Base-by-base conservation (phyloP, 352 stramenopile genomes). In the Globisporangium takayamanum region DNA sequence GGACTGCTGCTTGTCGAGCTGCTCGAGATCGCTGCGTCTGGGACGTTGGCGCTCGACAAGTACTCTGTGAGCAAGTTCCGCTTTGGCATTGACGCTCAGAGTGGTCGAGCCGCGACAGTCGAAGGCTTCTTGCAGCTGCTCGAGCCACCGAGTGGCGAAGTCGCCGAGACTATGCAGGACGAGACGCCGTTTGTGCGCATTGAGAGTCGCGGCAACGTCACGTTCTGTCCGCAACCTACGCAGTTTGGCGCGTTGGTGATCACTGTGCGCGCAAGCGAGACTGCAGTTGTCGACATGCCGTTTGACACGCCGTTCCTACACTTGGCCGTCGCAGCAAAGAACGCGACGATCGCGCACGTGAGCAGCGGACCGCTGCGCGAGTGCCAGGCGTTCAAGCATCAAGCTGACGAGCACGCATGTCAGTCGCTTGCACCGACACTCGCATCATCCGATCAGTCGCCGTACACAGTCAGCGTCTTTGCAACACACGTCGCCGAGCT, bases 1-100 rank as follows among this genome's bases (percentile, higher is more conserved):
- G 73, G 70, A 47, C 59, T 84, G 22, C 53, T 69, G 16, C 66
- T 87, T 57, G 66, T 78, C 3, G 57, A 75, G 14, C 54, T 67
- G 15, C 66, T 87, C 8, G 56, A 71, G 28, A 53, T 83, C 8
- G 42, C 58, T 45, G 72, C 74, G 46, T 48, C 55, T 10, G 68
- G 70, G 30, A 56, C 49, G 5, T 50, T 80, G 22, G 61, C 64
- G 2, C 64, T 92, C 52, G 83, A 92, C 55, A 85, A 86, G 50
- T 92, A 80, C 61, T 85, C 83, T 1, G 72, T 80, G 16, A 54
- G 85, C n/a, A 84, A 88, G 49, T 89, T 92, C 57, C 70, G 57
- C 26, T 45, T 50, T 14, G 53, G 62, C 50, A 45, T 88, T 14
- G 58, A 58, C 37, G 65, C 77, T 0, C 51, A 73, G 57, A 71